These are phyloP conservation scores for Colletotrichum sp. DNA, from an alignment of 2,329 filamentous ascomycete species.

Conservation along the genomic window DNA sequence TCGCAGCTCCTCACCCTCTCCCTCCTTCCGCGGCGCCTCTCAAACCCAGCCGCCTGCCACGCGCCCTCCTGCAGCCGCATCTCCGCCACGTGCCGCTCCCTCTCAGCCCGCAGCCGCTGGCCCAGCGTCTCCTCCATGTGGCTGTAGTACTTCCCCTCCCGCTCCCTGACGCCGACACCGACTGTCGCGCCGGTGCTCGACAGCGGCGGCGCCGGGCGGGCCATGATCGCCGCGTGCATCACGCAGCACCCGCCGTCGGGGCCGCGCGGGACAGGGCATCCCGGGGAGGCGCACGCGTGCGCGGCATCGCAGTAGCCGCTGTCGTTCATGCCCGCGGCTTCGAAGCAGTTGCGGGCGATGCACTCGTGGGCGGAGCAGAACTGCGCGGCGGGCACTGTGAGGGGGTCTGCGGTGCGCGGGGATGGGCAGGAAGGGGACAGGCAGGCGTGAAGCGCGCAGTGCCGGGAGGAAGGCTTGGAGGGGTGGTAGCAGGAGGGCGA, in stretches of 20 bases:
- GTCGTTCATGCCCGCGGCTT: neutral
- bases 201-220: neutral
- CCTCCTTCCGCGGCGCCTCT: neutral
- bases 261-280: neutral
- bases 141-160: neutral
- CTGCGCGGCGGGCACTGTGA: neutral
- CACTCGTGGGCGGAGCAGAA: slow-evolving; percentile 21
- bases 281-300: slow-evolving; percentile 7
- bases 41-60: neutral
- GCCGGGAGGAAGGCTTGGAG: neutral
- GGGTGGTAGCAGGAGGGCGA: neutral
- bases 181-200: neutral
- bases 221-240: slow-evolving; percentile 1
- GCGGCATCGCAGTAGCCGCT: slow-evolving; percentile 5
- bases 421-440: neutral
- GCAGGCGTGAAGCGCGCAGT: slow-evolving; percentile 21
- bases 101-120: slow-evolving; percentile 15
- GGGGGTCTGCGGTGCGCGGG: slow-evolving; percentile 16
- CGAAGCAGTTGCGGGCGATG: neutral
- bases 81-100: neutral
- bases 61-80: neutral
- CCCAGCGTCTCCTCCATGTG: slow-evolving; percentile 21
- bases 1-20: slow-evolving; percentile 12
- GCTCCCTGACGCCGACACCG: neutral
- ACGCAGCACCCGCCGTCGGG: neutral